A percentile compares a stretch with the other conserved stretches of the same genome.
Evolutionary conservation across 2,329 filamentous ascomycete species (phyloP).

Genomic region (Cadophora luteo-olivacea): DNA sequence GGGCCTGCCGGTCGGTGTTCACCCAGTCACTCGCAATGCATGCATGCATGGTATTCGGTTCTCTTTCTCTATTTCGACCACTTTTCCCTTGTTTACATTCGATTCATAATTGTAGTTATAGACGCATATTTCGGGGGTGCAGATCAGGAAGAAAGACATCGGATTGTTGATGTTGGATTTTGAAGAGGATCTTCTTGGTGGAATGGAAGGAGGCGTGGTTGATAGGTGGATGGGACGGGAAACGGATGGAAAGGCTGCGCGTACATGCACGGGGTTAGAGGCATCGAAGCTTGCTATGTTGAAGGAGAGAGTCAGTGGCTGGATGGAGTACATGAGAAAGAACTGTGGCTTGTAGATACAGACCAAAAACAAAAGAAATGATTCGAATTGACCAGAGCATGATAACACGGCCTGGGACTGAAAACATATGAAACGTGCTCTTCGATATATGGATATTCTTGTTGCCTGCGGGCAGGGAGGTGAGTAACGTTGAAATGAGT

Average conservation of each 20-base stretch:
- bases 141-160: not conserved
- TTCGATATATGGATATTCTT: not conserved
- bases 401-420: not conserved
- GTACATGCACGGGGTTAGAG: constrained; percentile 1
- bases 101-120: constrained; percentile 21
- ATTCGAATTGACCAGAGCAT: not conserved
- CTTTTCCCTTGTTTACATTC: not conserved
- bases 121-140: constrained; percentile 5
- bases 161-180: constrained; percentile 1
- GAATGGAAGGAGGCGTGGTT: not conserved
- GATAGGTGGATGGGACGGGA: not conserved
- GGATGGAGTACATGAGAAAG: not conserved
- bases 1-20: constrained; percentile 17
- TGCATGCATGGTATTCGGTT: constrained; percentile 6
- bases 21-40: not conserved
- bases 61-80: not conserved
- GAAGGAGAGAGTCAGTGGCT: no score
- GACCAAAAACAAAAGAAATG: not conserved
- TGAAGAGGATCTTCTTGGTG: not conserved
- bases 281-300: not conserved
- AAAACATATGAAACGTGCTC: not conserved
- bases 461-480: no score
- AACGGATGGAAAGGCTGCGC: not conserved
- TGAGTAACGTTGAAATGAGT: no score
- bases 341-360: constrained; percentile 13